Evolutionary conservation across 306 rosid species (phyloP).

Genomic region (Phaseolus lunatus): DNA sequence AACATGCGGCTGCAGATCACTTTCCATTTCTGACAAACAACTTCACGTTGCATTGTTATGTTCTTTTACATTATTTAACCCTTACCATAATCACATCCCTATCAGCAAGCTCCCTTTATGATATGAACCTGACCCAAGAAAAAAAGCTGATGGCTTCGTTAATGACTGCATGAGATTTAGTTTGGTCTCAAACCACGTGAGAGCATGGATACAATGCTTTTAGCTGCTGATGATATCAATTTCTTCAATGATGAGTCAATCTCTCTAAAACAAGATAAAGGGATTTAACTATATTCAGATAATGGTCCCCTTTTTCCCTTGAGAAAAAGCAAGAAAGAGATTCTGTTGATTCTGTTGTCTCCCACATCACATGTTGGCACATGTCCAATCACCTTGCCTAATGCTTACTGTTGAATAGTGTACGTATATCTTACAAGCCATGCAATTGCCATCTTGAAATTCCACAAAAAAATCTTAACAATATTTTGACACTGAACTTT

Average conservation of each 20-base stretch:
- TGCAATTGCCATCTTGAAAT: neutral
- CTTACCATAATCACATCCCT: neutral
- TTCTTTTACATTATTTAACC: neutral
- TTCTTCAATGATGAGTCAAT: conserved; percentile 21
- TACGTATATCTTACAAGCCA: neutral
- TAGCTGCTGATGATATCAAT: conserved; percentile 31
- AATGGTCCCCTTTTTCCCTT: neutral
- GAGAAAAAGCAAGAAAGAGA: conserved; percentile 1
- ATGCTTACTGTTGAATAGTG: conserved; percentile 4
- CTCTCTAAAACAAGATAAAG: conserved; percentile 3
- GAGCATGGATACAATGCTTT: neutral
- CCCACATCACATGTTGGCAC: conserved; percentile 6
- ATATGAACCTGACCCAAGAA: neutral
- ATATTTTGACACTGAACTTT: neutral
- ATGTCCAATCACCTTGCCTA: conserved; percentile 17
- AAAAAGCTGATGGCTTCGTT: neutral
- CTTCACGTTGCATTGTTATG: neutral
- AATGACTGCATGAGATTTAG: neutral
- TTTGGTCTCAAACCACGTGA: neutral
- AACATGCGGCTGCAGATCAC: neutral
- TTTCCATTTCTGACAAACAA: conserved; percentile 10
- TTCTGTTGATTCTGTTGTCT: conserved; percentile 22
- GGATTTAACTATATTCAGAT: conserved; percentile 8
- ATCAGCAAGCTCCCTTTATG: conserved; percentile 2
- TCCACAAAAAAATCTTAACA: neutral